A percentile compares a stretch with the other conserved stretches of the same genome.
phyloP scores from a whole-genome alignment of 805 yeast species.

The Allodekkera sacchari region DNA sequence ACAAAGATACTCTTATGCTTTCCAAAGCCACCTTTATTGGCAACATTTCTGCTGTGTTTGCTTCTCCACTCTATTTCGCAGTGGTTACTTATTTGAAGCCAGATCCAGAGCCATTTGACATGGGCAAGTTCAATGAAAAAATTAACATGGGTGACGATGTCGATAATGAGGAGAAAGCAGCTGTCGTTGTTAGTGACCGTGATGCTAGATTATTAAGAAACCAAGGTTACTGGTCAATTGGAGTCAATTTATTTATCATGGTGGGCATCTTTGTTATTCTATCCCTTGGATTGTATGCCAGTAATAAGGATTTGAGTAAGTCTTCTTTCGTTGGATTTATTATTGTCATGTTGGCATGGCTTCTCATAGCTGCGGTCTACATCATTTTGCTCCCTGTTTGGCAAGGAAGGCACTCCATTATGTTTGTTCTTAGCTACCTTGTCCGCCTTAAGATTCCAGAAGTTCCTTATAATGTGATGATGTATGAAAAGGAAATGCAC shows the following conservation, averaged over 20 bases:
- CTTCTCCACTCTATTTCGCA: slow-evolving; percentile 21
- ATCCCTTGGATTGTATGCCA: slow-evolving; percentile 27
- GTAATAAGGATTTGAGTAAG: slow-evolving; percentile 27
- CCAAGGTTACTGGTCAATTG: slow-evolving; percentile 33
- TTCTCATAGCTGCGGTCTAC: slow-evolving; percentile 26
- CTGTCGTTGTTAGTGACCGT: slow-evolving; percentile 15
- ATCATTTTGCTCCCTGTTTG: slow-evolving; percentile 31
- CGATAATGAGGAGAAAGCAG: slow-evolving; percentile 24
- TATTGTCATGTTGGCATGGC: slow-evolving; percentile 30
- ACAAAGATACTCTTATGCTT: slow-evolving; percentile 18
- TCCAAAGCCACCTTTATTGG: slow-evolving; percentile 21
- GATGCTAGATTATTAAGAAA: slow-evolving; percentile 20
- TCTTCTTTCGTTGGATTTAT: slow-evolving; percentile 29
- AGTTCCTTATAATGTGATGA: too few species aligned
- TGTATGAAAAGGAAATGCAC: too few species aligned
- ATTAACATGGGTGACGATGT: slow-evolving; percentile 28
- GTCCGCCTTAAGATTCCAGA: slow-evolving; percentile 5
- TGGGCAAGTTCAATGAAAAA: slow-evolving; percentile 11
- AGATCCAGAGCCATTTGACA: slow-evolving; percentile 23
- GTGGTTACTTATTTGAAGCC: slow-evolving; percentile 23
- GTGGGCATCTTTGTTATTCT: slow-evolving; percentile 25
- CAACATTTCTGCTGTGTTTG: slow-evolving; percentile 20
- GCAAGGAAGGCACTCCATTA: slow-evolving; percentile 22
- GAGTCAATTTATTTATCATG: slow-evolving; percentile 27
- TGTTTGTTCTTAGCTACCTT: slow-evolving; percentile 5